phyloP scores from a whole-genome alignment of 2,329 filamentous ascomycete species.

The Colletotrichum costaricense region DNA sequence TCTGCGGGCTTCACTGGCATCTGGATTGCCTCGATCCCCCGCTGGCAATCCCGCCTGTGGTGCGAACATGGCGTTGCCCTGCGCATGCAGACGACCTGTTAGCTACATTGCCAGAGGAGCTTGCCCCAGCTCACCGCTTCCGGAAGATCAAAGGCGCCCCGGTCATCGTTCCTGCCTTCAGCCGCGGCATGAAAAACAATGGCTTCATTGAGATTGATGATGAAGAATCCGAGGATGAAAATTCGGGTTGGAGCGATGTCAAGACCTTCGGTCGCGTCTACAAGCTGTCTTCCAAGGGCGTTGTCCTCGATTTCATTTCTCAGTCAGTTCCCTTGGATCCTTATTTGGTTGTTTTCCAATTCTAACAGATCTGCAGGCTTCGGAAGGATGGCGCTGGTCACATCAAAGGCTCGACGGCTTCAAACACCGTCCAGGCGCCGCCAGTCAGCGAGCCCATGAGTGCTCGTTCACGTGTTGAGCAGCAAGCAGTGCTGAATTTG shows the following conservation, averaged over 20 bases:
- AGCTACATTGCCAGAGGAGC: conserved; percentile 62
- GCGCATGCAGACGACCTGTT: conserved; percentile 85
- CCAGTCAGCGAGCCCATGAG: conserved; percentile 46
- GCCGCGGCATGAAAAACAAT: conserved; percentile 77
- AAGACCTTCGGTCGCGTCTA: conserved; percentile 73
- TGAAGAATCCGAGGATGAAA: conserved; percentile 66
- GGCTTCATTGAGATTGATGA: conserved; percentile 79
- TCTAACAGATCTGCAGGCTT: conserved; percentile 42
- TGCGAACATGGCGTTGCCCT: conserved; percentile 88
- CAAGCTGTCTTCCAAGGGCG: conserved; percentile 71
- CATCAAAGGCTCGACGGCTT: conserved; percentile 41
- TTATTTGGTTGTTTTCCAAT: conserved; percentile 3
- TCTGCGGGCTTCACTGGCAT: conserved; percentile 87
- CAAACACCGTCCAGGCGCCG: conserved; percentile 36
- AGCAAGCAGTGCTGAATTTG: conserved; percentile 75
- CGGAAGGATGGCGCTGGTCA: conserved; percentile 53
- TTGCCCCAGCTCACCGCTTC: conserved; percentile 71
- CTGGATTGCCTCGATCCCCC: conserved; percentile 92
- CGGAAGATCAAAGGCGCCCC: conserved; percentile 69
- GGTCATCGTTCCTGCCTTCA: conserved; percentile 62
- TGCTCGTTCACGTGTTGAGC: conserved; percentile 66
- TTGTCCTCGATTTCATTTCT: conserved; percentile 79
- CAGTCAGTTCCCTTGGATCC: conserved; percentile 55
- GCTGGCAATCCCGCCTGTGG: conserved; percentile 79
- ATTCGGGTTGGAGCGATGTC: conserved; percentile 67